Evolutionary conservation across 768 basidiomycete genomes (phyloP).

Genomic region (Russula sp.): DNA sequence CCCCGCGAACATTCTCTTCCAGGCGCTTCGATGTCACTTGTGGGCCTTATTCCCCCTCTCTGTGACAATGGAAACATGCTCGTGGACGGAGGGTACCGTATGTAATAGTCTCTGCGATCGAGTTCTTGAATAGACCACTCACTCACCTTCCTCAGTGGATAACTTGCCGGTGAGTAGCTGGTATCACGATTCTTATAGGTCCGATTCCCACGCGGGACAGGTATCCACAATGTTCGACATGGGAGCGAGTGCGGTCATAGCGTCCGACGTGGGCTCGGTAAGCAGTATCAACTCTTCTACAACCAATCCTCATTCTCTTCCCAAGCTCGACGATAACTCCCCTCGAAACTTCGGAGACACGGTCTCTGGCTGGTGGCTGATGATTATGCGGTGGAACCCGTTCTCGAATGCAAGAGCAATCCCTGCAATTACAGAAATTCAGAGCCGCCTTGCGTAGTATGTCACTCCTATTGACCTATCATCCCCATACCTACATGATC

Average conservation of each 20-base stretch:
- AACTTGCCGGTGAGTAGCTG: conserved; percentile 68
- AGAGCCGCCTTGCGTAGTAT: conserved; percentile 91
- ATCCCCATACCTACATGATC: conserved; percentile 23
- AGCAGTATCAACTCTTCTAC: conserved; percentile 1
- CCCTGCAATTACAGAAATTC: conserved; percentile 90
- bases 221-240: conserved; percentile 89
- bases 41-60: conserved; percentile 89
- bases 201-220: conserved; percentile 37
- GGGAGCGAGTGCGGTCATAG: conserved; percentile 88
- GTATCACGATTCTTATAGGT: background rate
- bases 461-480: conserved; percentile 36
- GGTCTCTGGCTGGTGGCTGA: conserved; percentile 93
- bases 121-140: conserved; percentile 13
- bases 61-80: conserved; percentile 93
- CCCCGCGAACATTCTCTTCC: background rate
- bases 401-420: conserved; percentile 74
- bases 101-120: conserved; percentile 38
- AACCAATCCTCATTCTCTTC: conserved; percentile 1
- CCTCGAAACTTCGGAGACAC: conserved; percentile 94
- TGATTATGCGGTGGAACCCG: conserved; percentile 91
- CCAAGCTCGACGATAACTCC: conserved; percentile 87
- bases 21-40: conserved; percentile 97
- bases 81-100: conserved; percentile 87
- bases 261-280: conserved; percentile 89
- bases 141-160: conserved; percentile 54